A percentile compares a stretch with the other conserved stretches of the same genome.
Conservation (phyloP, 2,329 filamentous ascomycete species). For the Pseudocercospora vitis region DNA sequence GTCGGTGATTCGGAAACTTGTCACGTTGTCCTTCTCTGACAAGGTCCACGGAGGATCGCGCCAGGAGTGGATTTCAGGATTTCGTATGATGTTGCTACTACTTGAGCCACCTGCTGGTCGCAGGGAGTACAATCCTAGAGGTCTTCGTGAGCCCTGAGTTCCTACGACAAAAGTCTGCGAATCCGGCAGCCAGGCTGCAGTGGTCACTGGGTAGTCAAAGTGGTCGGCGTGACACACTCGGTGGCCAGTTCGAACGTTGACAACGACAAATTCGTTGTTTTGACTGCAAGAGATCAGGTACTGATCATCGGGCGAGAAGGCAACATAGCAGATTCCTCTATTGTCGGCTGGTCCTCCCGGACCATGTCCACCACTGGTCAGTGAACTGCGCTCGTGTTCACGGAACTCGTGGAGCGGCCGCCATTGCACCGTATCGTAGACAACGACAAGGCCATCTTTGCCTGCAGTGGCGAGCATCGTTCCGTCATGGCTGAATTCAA, state of each 20-base stretch:
- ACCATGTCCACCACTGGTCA: conserved; percentile 16
- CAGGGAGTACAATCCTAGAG: conserved; percentile 59
- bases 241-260: conserved; percentile 48
- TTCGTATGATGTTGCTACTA: conserved; percentile 25
- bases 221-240: conserved; percentile 64
- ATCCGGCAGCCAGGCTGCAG: conserved; percentile 85
- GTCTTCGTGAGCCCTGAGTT: conserved; percentile 65
- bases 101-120: conserved; percentile 13
- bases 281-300: conserved; percentile 77
- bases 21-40: conserved; percentile 56
- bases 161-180: conserved; percentile 76
- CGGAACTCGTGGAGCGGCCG: conserved; percentile 55
- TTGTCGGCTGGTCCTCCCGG: conserved; percentile 21
- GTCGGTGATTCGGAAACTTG: conserved; percentile 76
- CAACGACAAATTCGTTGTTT: conserved; percentile 39
- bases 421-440: conserved; percentile 78
- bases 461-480: conserved; percentile 79
- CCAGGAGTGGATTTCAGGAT: conserved; percentile 37
- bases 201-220: conserved; percentile 81
- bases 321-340: conserved; percentile 70
- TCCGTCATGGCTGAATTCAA: conserved; percentile 87
- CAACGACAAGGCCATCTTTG: conserved; percentile 69
- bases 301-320: conserved; percentile 89
- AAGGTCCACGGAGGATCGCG: conserved; percentile 48
- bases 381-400: conserved; percentile 33